Conservation (phyloP, 148 eudicot species). For the Drosera capensis region DNA sequence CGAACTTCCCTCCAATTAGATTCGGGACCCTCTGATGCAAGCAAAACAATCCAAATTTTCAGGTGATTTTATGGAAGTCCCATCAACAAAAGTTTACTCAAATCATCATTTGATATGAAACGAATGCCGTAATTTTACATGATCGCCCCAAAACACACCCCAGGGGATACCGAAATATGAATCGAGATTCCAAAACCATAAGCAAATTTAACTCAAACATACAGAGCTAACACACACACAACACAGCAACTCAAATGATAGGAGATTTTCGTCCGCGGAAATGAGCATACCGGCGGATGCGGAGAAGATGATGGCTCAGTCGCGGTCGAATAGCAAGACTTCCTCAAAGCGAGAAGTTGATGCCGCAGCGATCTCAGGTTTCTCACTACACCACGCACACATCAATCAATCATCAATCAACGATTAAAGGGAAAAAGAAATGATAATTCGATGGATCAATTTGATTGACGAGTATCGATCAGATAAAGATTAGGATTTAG, state of each 20-base stretch:
- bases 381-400: conserved; percentile 22
- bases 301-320: conserved; percentile 40
- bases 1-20: conserved; percentile 70
- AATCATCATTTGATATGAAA: not conserved
- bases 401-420: not conserved
- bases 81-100: not conserved
- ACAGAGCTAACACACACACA: not conserved
- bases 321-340: conserved; percentile 33
- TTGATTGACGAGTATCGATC: not conserved
- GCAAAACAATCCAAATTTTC: not conserved
- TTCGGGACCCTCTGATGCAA: conserved; percentile 65
- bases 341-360: conserved; percentile 28
- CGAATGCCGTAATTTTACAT: too few species aligned
- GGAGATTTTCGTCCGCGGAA: not conserved
- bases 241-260: not conserved
- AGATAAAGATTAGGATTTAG: too few species aligned
- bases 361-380: conserved; percentile 32
- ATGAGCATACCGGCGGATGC: conserved; percentile 33
- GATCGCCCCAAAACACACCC: too few species aligned
- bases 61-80: not conserved
- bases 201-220: too few species aligned
- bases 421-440: not conserved
- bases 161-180: too few species aligned
- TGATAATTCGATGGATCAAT: not conserved
- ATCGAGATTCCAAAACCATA: too few species aligned